Evolutionary conservation across 345 rosid genomes (phyloP), one percentile per base, ranked within the genome.

Genomic region (Eucalyptus rudis): DNA sequence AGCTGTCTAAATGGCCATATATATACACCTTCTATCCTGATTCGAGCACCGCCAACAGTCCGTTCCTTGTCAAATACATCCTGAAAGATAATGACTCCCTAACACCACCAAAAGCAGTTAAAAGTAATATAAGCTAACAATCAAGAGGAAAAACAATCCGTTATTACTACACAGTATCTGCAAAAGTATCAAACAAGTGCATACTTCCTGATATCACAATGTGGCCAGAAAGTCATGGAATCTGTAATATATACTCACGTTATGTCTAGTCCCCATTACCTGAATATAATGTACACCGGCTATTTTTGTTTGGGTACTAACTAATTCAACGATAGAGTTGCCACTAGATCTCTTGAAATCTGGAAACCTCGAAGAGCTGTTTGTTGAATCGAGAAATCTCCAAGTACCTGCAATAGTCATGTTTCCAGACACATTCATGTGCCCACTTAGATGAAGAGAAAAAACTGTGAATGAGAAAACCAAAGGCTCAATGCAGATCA

Each of bases 1-100:
- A 98, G 99, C 90, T 98, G 99, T 93, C 96, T 96, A 92, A 98
- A 98, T 68, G 99, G 99, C 99, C 98, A 98, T 91, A 98, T 98
- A 93, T 98, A 98, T 86, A 98, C 99, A 93, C 99, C 99, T 94
- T 97, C 99, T 87, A 97, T 96, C 91, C 95, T 95, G 90, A 98
- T 95, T 91, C 95, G 98, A 87, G 99, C 97, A 89, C 99, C 98
- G 56, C 97, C 98, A 87, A 96, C 98, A 93, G 95, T 96, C 91
- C 94, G 97, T 88, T 95, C 94, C 81, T 96, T 97, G 93, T 97
- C 97, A 92, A 95, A 97, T 51, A 95, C 98, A 87, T 97, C 98
- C 93, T 96, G 99, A 94, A 98, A 98, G 92, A 98, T 96, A 92
- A 98, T 95, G 87, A 94, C 95, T 89, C 99, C 99, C 99, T 98